A percentile compares a stretch with the other conserved stretches of the same genome.
phyloP scores from a whole-genome alignment of 139 green algal genomes.

The Micractinium sp. region DNA sequence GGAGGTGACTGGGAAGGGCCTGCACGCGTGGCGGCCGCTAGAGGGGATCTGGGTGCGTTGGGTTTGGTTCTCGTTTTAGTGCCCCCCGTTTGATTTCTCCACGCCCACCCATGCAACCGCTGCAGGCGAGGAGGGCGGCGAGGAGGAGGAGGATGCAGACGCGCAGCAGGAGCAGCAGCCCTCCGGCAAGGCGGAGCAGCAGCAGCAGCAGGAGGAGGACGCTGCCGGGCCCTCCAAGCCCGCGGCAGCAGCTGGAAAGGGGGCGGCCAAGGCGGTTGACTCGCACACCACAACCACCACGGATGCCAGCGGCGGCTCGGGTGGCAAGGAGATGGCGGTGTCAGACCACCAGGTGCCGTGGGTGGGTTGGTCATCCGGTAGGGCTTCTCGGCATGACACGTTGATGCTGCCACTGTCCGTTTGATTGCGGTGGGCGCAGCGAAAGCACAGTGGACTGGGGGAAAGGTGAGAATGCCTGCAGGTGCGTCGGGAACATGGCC shows the following conservation, averaged over 20 bases:
- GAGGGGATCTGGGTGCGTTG: not conserved
- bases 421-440: too few species aligned
- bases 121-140: conserved; percentile 13
- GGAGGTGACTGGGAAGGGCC: too few species aligned
- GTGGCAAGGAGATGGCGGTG: conserved; percentile 8
- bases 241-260: not conserved
- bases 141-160: conserved; percentile 33
- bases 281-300: conserved; percentile 26
- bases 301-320: not conserved
- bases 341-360: conserved; percentile 27
- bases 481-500: not conserved
- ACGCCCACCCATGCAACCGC: not conserved
- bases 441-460: too few species aligned
- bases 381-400: too few species aligned
- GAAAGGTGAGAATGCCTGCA: too few species aligned
- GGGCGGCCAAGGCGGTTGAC: not conserved
- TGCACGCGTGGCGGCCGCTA: too few species aligned
- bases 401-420: too few species aligned
- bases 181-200: conserved; percentile 9
- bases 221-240: not conserved
- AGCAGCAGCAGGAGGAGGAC: conserved; percentile 21
- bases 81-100: not conserved
- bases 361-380: too few species aligned
- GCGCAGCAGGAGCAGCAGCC: conserved; percentile 24
- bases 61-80: not conserved